These are phyloP conservation scores for Tricladium varicosporioides DNA, from an alignment of 2,329 filamentous ascomycete genomes.

Conservation along the genomic window DNA sequence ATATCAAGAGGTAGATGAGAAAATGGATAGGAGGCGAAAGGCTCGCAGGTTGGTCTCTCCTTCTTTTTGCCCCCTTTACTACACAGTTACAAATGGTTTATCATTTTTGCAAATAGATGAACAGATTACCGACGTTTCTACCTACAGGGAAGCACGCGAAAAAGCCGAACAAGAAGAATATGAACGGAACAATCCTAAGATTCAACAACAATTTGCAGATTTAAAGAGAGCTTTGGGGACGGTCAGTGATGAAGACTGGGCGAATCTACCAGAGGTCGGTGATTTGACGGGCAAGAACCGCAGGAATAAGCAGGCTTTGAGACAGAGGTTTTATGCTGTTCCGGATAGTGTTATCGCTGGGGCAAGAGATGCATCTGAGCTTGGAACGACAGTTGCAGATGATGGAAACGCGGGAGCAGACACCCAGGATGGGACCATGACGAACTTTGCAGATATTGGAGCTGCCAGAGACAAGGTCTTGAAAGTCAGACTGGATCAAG, in stretches of 20 bases:
- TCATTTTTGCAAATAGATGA: slow-evolving; percentile 62
- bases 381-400: slow-evolving; percentile 85
- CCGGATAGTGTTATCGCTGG: slow-evolving; percentile 93
- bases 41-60: slow-evolving; percentile 72
- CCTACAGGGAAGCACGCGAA: slow-evolving; percentile 88
- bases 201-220: slow-evolving; percentile 96
- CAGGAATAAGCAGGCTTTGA: slow-evolving; percentile 76
- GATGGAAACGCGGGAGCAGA: slow-evolving; percentile 62
- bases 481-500: slow-evolving; percentile 89
- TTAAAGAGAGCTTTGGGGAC: slow-evolving; percentile 85
- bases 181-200: slow-evolving; percentile 96
- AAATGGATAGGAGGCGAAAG: slow-evolving; percentile 88
- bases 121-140: slow-evolving; percentile 74
- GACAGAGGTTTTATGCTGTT: slow-evolving; percentile 90
- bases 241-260: slow-evolving; percentile 95
- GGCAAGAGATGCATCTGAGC: slow-evolving; percentile 74
- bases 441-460: slow-evolving; percentile 96
- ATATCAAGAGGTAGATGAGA: slow-evolving; percentile 93
- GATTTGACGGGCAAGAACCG: slow-evolving; percentile 95
- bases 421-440: slow-evolving; percentile 79
- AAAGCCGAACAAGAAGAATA: slow-evolving; percentile 89
- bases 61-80: slow-evolving; percentile 24
- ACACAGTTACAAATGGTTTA: slow-evolving; percentile 59
- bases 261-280: slow-evolving; percentile 89
- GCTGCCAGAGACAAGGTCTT: slow-evolving; percentile 94